Evolutionary conservation across 2,329 filamentous ascomycete genomes (phyloP).

Genomic region (Mycosphaerelloides madeirae): DNA sequence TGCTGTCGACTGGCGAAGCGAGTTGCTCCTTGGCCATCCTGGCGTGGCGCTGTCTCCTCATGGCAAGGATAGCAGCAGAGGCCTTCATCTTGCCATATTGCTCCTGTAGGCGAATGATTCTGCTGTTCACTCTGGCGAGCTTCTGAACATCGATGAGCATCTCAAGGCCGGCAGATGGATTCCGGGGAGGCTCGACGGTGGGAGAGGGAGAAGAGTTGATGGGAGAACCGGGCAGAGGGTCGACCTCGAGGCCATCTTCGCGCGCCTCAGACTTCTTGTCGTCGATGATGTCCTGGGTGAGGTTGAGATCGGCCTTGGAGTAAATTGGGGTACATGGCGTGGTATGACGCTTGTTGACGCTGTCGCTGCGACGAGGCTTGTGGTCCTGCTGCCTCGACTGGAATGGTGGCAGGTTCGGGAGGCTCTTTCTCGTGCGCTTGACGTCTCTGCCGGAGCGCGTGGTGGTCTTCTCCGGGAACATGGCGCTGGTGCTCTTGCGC

Average conservation of each 20-base stretch:
- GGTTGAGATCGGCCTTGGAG: too few relatives aligned
- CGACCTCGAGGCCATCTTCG: slow-evolving; percentile 1
- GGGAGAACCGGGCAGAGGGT: neutral
- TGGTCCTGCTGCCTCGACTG: too few relatives aligned
- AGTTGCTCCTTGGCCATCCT: too few relatives aligned
- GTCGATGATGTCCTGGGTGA: too few relatives aligned
- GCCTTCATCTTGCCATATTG: slow-evolving; percentile 1
- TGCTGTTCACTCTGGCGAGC: slow-evolving; percentile 3
- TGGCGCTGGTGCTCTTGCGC: neutral
- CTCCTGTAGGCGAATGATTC: neutral
- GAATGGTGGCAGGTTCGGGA: neutral
- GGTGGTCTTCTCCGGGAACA: neutral
- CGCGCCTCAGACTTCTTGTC: neutral
- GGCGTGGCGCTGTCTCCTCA: neutral
- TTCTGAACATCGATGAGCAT: neutral
- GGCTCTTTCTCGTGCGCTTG: slow-evolving; percentile 2
- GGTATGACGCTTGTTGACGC: too few relatives aligned
- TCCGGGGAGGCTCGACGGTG: neutral
- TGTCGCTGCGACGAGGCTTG: too few relatives aligned
- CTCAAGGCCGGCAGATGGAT: neutral
- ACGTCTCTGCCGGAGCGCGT: neutral
- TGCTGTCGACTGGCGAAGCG: too few relatives aligned
- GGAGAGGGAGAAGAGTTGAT: neutral
- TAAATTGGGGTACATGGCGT: too few relatives aligned
- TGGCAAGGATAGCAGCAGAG: neutral